Evolutionary conservation across 164 flowering plant genomes (phyloP).

Genomic region (Macadamia tetraphylla): DNA sequence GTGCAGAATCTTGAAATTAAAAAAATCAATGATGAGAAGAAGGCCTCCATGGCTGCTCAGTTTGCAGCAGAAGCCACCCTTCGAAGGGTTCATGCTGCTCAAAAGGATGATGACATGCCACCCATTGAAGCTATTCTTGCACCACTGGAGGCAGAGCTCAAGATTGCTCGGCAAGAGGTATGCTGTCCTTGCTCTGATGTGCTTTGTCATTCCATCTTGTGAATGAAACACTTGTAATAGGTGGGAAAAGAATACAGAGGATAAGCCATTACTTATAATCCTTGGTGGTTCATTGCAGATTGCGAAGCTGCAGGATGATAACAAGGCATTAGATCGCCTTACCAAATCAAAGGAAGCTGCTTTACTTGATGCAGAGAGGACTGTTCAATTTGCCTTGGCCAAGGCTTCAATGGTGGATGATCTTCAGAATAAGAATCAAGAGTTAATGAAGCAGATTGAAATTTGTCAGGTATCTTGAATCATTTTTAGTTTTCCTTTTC

Average conservation of each 20-base stretch:
- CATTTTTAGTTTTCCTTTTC: not conserved
- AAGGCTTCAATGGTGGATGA: conserved; percentile 96
- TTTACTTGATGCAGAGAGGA: conserved; percentile 76
- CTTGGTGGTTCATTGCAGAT: conserved; percentile 37
- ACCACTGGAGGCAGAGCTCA: conserved; percentile 83
- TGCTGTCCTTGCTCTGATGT: not conserved
- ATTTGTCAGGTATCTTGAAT: conserved; percentile 63
- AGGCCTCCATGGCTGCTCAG: conserved; percentile 86
- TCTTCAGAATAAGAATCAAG: conserved; percentile 84
- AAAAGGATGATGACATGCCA: conserved; percentile 92
- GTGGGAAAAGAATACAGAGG: not conserved
- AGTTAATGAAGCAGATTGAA: conserved; percentile 82
- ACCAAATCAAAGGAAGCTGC: conserved; percentile 92
- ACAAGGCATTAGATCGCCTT: conserved; percentile 78
- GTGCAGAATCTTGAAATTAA: conserved; percentile 80
- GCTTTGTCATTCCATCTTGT: not conserved
- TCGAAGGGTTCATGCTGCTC: conserved; percentile 87
- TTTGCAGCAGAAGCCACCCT: conserved; percentile 93
- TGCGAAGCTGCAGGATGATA: conserved; percentile 82
- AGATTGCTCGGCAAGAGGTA: conserved; percentile 79
- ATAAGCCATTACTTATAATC: not conserved
- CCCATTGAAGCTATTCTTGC: conserved; percentile 92
- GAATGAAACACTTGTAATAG: not conserved
- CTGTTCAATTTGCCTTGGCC: conserved; percentile 69
- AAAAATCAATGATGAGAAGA: conserved; percentile 86